Base-by-base conservation (phyloP, 192 early-diverging fungal genomes). In the Cladochytrium replicatum region DNA sequence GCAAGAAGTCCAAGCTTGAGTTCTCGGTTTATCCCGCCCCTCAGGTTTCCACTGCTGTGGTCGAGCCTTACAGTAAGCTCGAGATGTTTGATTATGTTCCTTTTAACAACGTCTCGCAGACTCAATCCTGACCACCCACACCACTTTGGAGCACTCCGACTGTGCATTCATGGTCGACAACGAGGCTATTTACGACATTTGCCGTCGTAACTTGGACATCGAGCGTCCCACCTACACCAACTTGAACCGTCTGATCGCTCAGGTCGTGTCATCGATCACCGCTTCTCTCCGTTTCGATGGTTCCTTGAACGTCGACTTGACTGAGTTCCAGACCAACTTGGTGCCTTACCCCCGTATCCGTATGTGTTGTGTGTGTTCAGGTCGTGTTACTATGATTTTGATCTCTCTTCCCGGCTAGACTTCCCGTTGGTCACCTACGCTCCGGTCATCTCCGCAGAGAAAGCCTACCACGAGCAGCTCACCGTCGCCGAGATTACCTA, bases 1-100 rank as follows among this genome's bases (percentile, higher is more conserved):
- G 96, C 69, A 99, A 99, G 72, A 99, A 99, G 85, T 95, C 92
- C 68, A 99, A 99, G 85, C 85, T 99, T 60, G 93, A 97, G 78
- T 98, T 97, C 76, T 93, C 91, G 3, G 91, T 98, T 29, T 98
- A 98, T 80, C 94, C 94, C 9, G 93, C 94, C 31, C 94, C 94
- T 45, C 91, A 89, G 69, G 86, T 98, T 42, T 87, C 93, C 56
- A 98, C 92, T 52, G 84, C 91, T 4, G 90, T 96, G 46, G 91
- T 98, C 31, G 92, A 96, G 75, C 92, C 93, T 47, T 96, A 94
- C 80, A 94, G 9, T 48, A 48, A 6, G 23, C 44, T 29, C n/a
- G n/a, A n/a, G 8, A 43, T 48, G 7, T 42, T 48, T 6, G 15
- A 6, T 6, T 6, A 9, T 45, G 6, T 29, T 29, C n/a, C 42